Base-by-base conservation (phyloP, 257 asterid genomes). In the Nemophila menziesii region DNA sequence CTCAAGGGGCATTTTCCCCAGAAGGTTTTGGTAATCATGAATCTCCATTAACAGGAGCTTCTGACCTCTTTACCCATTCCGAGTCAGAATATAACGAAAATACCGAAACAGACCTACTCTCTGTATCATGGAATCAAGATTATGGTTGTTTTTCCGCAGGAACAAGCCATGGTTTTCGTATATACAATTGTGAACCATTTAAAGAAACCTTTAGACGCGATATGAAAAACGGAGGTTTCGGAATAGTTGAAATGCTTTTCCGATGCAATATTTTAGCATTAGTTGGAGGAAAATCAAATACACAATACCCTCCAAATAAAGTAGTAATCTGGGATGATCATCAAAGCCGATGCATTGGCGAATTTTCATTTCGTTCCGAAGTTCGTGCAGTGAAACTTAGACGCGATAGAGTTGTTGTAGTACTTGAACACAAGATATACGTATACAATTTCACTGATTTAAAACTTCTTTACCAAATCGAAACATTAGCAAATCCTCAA, bases 291-390 rank as follows among this genome's bases (percentile, higher is more conserved):
- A 71, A 63, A 40, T 48, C 63, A 46, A 86, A 86, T 45, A 42
- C 78, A 48, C 97, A 77, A 41, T 80, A 82, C 48, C 93, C 97
- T 43, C 93, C 95, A 9, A 82, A 77, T 57, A 82, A 87, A 60
- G 93, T 82, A 27, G 60, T 87, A 40, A 82, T 87, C 56, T 87
- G 97, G 97, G 97, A 87, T 72, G 97, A 87, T 78, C 86, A 79
- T 50, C 95, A 82, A 36, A 80, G 97, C 69, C 79, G 79, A 59
- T 78, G 86, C 52, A 87, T 87, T 51, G 89, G 93, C 38, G 97
- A 82, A 65, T 82, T 87, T 57, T 77, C 95, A 16, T 87, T 87
- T 68, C 79, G 97, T 57, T 87, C 95, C 8, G 92, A 75, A 71
- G 87, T 87, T 56, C 83, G 86, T 59, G 92, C 76, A 8, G 89